phyloP scores from a whole-genome alignment of 805 yeast genomes.

The Tanozyma kutaoensis region DNA sequence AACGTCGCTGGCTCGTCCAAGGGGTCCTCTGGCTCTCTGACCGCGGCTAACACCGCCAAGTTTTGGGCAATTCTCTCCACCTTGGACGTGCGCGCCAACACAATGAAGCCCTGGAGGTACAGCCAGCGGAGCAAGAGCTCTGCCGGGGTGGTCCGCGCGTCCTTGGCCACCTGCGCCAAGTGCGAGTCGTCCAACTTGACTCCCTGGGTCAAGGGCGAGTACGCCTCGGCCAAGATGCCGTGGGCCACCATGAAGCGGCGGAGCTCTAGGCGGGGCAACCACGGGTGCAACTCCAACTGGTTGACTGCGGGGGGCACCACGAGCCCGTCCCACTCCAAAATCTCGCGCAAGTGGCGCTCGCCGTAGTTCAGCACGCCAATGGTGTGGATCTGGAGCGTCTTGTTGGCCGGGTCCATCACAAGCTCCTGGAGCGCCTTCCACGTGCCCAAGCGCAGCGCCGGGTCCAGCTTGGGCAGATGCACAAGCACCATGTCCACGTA shows the following conservation, averaged over 20 bases:
- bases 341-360: constrained; percentile 41
- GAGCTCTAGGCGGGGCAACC: constrained; percentile 58
- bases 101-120: constrained; percentile 55
- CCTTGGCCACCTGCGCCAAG: constrained; percentile 34
- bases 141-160: constrained; percentile 36
- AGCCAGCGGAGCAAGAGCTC: constrained; percentile 68
- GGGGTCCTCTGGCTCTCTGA: constrained; percentile 8
- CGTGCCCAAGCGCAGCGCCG: constrained; percentile 39
- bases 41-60: constrained; percentile 33
- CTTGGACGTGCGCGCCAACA: constrained; percentile 54
- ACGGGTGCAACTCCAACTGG: constrained; percentile 77
- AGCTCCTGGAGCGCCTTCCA: constrained; percentile 69
- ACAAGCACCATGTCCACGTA: constrained; percentile 27
- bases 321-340: constrained; percentile 36
- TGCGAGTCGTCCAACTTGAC: constrained; percentile 40
- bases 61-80: constrained; percentile 39
- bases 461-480: constrained; percentile 38
- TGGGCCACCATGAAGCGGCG: constrained; percentile 44
- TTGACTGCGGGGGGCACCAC: constrained; percentile 48
- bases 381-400: constrained; percentile 41
- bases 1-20: constrained; percentile 12
- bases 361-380: constrained; percentile 78
- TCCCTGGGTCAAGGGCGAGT: constrained; percentile 67
- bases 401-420: constrained; percentile 33
- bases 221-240: constrained; percentile 57